Evolutionary conservation across 176 grass and related monocot species (phyloP).

Genomic region (Oryza glumipatula): DNA sequence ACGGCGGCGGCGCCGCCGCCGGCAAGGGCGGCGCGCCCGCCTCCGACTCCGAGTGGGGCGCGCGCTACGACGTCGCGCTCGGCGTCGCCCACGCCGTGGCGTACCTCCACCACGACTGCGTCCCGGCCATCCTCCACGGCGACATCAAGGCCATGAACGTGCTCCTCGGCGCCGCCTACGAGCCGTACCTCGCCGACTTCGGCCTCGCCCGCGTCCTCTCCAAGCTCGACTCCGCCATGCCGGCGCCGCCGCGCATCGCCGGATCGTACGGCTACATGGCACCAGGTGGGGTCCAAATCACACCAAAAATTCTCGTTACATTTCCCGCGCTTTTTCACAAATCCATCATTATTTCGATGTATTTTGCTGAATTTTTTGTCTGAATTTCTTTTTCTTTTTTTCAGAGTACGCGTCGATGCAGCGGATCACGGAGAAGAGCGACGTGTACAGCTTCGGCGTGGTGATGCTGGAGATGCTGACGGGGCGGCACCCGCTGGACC

Average conservation of each 20-base stretch:
- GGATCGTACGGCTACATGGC: constrained; percentile 98
- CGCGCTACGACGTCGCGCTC: constrained; percentile 67
- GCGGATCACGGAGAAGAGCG: constrained; percentile 82
- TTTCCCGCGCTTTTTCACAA: not conserved
- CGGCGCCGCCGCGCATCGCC: constrained; percentile 51
- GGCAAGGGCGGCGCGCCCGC: constrained; percentile 55
- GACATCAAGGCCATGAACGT: constrained; percentile 99
- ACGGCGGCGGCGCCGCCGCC: constrained; percentile 42
- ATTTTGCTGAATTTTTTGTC: not conserved
- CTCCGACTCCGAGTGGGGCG: constrained; percentile 54
- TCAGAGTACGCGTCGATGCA: constrained; percentile 94
- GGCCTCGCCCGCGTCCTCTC: constrained; percentile 89
- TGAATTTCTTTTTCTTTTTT: not conserved
- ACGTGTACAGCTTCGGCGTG: constrained; percentile 96
- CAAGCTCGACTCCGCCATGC: constrained; percentile 52
- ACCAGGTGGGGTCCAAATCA: constrained; percentile 48
- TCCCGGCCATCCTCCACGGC: constrained; percentile 92
- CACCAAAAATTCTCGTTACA: not conserved
- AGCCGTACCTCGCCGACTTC: constrained; percentile 97
- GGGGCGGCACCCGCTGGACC: constrained; percentile 83
- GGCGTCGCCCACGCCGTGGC: constrained; percentile 88
- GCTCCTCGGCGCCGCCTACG: constrained; percentile 70
- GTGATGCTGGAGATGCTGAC: constrained; percentile 85
- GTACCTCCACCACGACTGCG: constrained; percentile 95
- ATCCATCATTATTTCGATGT: not conserved